These are phyloP conservation scores for Talaromyces sp. DNA, from an alignment of 2,329 filamentous ascomycete genomes.

Conservation along the genomic window DNA sequence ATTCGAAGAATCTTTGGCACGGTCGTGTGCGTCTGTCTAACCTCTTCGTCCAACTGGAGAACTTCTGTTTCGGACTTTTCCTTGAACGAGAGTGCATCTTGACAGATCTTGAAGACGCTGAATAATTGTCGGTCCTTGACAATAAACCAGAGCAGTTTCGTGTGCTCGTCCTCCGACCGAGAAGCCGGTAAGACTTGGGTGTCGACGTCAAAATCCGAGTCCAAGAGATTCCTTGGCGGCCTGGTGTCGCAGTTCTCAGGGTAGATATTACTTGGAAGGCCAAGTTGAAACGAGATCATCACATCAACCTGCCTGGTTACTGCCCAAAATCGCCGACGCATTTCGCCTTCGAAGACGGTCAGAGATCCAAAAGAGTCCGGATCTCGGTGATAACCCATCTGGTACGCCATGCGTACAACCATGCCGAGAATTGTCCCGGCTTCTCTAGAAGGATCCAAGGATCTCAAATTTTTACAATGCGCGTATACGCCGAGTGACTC, in stretches of 20 bases:
- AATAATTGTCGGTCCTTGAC: slow-evolving; percentile 25
- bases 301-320: slow-evolving; percentile 48
- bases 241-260: slow-evolving; percentile 54
- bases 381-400: slow-evolving; percentile 54
- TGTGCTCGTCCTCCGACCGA: slow-evolving; percentile 48
- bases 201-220: slow-evolving; percentile 52
- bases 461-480: slow-evolving; percentile 49
- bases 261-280: slow-evolving; percentile 55
- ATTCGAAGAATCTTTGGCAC: slow-evolving; percentile 20
- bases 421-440: slow-evolving; percentile 49
- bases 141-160: slow-evolving; percentile 32
- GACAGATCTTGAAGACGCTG: slow-evolving; percentile 23
- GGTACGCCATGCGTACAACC: slow-evolving; percentile 50
- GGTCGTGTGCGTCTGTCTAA: slow-evolving; percentile 16
- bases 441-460: slow-evolving; percentile 48
- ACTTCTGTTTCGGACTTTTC: slow-evolving; percentile 16
- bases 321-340: slow-evolving; percentile 30
- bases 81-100: slow-evolving; percentile 12
- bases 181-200: slow-evolving; percentile 44
- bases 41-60: slow-evolving; percentile 20
- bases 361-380: slow-evolving; percentile 39
- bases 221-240: slow-evolving; percentile 51
- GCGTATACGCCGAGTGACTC: slow-evolving; percentile 52
- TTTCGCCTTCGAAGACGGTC: slow-evolving; percentile 49
- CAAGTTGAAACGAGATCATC: slow-evolving; percentile 56